A percentile compares a stretch with the other conserved stretches of the same genome.
Conservation (phyloP, 257 asterid species). For the Verbena officinalis region DNA sequence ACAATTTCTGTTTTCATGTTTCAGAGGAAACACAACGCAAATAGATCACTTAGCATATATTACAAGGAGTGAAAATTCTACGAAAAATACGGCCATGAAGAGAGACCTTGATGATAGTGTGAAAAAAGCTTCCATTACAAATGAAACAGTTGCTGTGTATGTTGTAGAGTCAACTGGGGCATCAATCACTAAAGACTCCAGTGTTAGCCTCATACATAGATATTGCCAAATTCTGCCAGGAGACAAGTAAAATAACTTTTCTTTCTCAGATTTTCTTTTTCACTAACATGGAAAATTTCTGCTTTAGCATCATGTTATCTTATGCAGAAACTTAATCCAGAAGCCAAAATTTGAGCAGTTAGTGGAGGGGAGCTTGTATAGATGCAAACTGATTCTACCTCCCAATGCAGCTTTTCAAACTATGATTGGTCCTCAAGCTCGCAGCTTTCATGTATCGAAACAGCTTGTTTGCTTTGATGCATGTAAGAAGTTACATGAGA, state of each 20-base stretch:
- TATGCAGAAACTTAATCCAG: constrained; percentile 50
- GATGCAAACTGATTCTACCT: constrained; percentile 73
- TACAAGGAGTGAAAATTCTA: constrained; percentile 54
- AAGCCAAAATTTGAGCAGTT: constrained; percentile 59
- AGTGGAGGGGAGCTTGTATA: constrained; percentile 49
- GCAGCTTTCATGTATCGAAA: constrained; percentile 49
- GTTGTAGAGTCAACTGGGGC: constrained; percentile 77
- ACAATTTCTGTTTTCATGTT: constrained; percentile 29
- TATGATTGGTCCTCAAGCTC: constrained; percentile 57
- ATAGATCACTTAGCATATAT: constrained; percentile 53
- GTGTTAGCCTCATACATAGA: constrained; percentile 61
- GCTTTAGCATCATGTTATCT: constrained; percentile 14
- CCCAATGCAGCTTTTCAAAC: constrained; percentile 74
- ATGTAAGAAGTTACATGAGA: constrained; percentile 74
- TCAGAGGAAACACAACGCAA: constrained; percentile 77
- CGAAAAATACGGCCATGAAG: constrained; percentile 44
- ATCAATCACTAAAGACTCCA: constrained; percentile 63
- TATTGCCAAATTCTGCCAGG: constrained; percentile 71
- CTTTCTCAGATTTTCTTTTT: constrained; percentile 12
- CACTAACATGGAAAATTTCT: not conserved
- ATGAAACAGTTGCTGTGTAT: constrained; percentile 43
- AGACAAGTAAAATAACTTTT: constrained; percentile 52
- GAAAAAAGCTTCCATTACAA: constrained; percentile 38
- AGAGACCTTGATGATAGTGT: constrained; percentile 39
- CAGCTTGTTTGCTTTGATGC: constrained; percentile 90